A percentile compares a stretch with the other conserved stretches of the same genome.
Evolutionary conservation across 1,139 yeast genomes (phyloP).

Genomic region (Candida sanyaensis): DNA sequence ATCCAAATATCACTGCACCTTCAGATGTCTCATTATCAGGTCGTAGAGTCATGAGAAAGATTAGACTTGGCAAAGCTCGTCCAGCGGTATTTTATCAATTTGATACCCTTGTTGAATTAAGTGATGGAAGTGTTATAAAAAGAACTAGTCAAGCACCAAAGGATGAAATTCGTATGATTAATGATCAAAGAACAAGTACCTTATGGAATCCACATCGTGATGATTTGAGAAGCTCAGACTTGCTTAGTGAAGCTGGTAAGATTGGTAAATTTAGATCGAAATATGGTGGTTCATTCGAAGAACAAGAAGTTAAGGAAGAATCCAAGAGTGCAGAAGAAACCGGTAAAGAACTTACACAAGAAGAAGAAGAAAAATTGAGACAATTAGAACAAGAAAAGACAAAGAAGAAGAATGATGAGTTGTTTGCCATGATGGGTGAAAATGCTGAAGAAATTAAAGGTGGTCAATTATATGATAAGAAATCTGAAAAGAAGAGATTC

Average conservation of each 20-base stretch:
- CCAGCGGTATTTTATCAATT: conserved; percentile 92
- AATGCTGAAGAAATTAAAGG: conserved; percentile 62
- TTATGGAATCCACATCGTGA: conserved; percentile 74
- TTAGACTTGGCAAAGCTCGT: conserved; percentile 75
- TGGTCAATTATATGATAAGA: conserved; percentile 59
- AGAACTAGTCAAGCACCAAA: conserved; percentile 90
- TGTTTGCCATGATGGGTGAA: conserved; percentile 59
- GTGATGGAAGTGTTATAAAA: conserved; percentile 87
- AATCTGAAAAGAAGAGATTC: conserved; percentile 34
- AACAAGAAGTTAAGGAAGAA: conserved; percentile 17
- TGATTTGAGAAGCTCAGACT: conserved; percentile 40
- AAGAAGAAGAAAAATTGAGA: conserved; percentile 17
- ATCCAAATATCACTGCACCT: not conserved
- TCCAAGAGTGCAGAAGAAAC: conserved; percentile 5
- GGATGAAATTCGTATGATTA: conserved; percentile 79
- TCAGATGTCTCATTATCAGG: conserved; percentile 44
- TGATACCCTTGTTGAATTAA: conserved; percentile 80
- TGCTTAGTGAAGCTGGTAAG: conserved; percentile 76
- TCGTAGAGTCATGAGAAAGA: conserved; percentile 56
- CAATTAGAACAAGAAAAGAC: conserved; percentile 16
- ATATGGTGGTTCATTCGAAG: conserved; percentile 54
- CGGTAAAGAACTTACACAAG: conserved; percentile 10
- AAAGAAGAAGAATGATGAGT: conserved; percentile 47
- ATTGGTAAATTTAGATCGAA: conserved; percentile 82
- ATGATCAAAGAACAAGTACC: conserved; percentile 84